Evolutionary conservation across 2,329 filamentous ascomycete genomes (phyloP).

Genomic region (Claviceps paspali): DNA sequence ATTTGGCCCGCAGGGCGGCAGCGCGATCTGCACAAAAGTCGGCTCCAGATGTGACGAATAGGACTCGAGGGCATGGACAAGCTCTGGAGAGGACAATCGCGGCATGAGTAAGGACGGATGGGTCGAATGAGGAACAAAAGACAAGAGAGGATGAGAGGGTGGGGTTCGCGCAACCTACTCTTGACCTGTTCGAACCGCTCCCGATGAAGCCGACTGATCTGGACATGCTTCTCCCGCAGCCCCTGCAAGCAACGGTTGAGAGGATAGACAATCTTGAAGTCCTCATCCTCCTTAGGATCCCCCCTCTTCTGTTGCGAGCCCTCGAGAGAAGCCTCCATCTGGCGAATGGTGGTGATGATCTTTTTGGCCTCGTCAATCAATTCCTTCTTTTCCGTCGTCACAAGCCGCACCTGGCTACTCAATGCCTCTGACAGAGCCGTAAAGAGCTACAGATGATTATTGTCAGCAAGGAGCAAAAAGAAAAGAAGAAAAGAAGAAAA

Average conservation of each 20-base stretch:
- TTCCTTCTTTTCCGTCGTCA: constrained; percentile 76
- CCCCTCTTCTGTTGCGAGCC: constrained; percentile 48
- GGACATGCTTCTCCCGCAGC: constrained; percentile 74
- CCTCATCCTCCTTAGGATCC: constrained; percentile 50
- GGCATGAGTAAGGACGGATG: too few relatives aligned
- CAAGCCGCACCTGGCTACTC: constrained; percentile 73
- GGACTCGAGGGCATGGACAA: constrained; percentile 83
- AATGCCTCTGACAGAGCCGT: constrained; percentile 80
- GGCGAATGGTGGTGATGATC: constrained; percentile 71
- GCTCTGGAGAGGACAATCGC: too few relatives aligned
- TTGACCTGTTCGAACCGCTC: constrained; percentile 93
- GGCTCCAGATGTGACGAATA: constrained; percentile 92
- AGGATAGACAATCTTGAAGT: constrained; percentile 67
- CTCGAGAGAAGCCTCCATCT: constrained; percentile 86
- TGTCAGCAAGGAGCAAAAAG: too few relatives aligned
- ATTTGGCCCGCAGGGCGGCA: constrained; percentile 69
- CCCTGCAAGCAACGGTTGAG: constrained; percentile 62
- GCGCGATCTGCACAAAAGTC: constrained; percentile 68
- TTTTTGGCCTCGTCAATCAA: constrained; percentile 80
- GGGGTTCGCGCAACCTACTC: too few relatives aligned
- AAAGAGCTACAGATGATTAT: constrained; percentile 52
- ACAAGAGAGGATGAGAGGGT: too few relatives aligned
- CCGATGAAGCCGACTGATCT: constrained; percentile 67
- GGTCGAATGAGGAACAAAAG: background rate
- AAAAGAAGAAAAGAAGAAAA: background rate